These are phyloP conservation scores for Alternaria dauci DNA, from an alignment of 2,329 filamentous ascomycete species.

Conservation along the genomic window DNA sequence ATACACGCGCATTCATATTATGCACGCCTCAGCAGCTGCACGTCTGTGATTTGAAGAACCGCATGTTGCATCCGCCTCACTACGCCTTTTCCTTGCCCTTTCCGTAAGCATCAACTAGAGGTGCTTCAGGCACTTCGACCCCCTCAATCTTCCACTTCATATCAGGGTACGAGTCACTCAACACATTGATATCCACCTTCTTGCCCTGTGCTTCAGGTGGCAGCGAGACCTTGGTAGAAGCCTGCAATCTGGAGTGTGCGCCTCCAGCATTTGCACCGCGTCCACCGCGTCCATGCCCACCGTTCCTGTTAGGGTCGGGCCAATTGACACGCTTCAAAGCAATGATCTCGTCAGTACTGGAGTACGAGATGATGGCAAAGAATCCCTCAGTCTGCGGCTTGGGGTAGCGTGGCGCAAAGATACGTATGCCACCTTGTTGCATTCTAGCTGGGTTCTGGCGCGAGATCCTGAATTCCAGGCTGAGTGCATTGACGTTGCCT, in stretches of 20 bases:
- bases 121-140: conserved; percentile 59
- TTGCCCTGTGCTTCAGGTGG: conserved; percentile 63
- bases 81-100: conserved; percentile 38
- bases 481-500: conserved; percentile 67
- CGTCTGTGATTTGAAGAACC: not conserved
- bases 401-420: conserved; percentile 89
- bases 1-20: too few species aligned
- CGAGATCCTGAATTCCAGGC: conserved; percentile 69
- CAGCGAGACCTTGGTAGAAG: conserved; percentile 68
- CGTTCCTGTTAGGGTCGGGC: conserved; percentile 52
- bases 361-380: conserved; percentile 80
- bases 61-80: not conserved
- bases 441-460: conserved; percentile 67
- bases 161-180: conserved; percentile 88
- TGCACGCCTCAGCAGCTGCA: too few species aligned
- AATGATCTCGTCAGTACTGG: conserved; percentile 75
- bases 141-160: conserved; percentile 68
- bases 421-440: conserved; percentile 66
- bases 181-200: conserved; percentile 75
- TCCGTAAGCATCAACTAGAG: conserved; percentile 38
- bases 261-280: conserved; percentile 19
- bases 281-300: conserved; percentile 11
- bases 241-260: conserved; percentile 55
- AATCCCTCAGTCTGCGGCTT: conserved; percentile 95
- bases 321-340: conserved; percentile 88